Evolutionary conservation across 2,329 filamentous ascomycete genomes (phyloP).

Genomic region (Pseudocercospora vitis): DNA sequence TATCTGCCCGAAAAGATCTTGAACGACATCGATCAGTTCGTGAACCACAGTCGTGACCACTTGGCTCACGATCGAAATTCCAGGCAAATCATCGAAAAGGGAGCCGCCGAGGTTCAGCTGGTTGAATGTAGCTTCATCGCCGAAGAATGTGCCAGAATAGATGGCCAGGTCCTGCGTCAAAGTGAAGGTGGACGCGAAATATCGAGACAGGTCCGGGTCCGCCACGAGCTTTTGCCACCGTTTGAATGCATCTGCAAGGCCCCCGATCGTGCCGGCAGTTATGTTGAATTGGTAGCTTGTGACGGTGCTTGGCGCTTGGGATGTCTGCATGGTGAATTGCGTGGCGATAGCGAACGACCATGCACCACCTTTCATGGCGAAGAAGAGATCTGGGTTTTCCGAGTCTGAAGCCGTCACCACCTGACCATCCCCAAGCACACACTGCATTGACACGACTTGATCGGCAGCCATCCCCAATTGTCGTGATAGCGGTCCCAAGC

Average conservation of each 20-base stretch:
- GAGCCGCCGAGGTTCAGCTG: conserved; percentile 17
- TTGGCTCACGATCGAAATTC: conserved; percentile 17
- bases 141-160: conserved; percentile 24
- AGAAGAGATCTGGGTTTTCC: conserved; percentile 32
- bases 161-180: conserved; percentile 19
- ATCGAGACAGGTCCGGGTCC: conserved; percentile 20
- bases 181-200: conserved; percentile 25
- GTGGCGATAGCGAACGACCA: conserved; percentile 35
- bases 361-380: conserved; percentile 32
- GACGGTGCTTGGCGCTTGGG: conserved; percentile 26
- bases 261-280: conserved; percentile 20
- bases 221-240: conserved; percentile 24
- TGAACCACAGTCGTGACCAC: conserved; percentile 18
- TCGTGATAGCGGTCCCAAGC: conserved; percentile 49
- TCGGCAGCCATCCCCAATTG: conserved; percentile 56
- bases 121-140: conserved; percentile 22
- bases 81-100: conserved; percentile 16
- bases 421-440: conserved; percentile 44
- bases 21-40: conserved; percentile 12
- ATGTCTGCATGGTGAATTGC: conserved; percentile 30
- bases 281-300: conserved; percentile 27
- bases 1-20: conserved; percentile 21
- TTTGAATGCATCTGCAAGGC: conserved; percentile 24
- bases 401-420: conserved; percentile 41
- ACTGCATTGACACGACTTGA: conserved; percentile 43